Base-by-base conservation (phyloP, 2,329 filamentous ascomycete genomes). In the Talaromyces sp. region DNA sequence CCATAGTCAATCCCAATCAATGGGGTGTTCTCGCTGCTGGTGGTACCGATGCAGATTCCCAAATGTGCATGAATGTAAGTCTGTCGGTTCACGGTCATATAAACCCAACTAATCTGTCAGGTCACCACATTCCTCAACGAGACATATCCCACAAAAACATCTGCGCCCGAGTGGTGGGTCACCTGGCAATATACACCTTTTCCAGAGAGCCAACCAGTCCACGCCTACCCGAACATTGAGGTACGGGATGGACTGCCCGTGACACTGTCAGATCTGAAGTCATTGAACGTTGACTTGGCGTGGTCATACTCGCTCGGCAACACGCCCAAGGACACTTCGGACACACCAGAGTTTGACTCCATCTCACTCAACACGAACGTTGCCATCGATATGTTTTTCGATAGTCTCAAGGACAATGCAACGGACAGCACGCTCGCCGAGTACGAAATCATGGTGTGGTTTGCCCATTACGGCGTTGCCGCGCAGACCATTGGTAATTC, bases 391-490 rank as follows among this genome's bases (percentile, higher is more conserved):
- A 84, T 87, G 80, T 87, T 86, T 74, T 74, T 86, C 63, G 84
- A 86, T 68, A 71, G 69, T 29, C 78, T 84, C 71, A 71, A 78
- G 63, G 70, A 68, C 0, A 78, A 72, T 0, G 75, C 85, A 0
- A 66, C 72, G 51, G 72, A 81, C 72, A 82, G 78, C 49, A 72
- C 72, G 2, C 25, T 68, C 6, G 75, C 79, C 36, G 69, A 70
- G 22, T 83, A 80, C 74, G 85, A 87, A 76, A 77, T 87, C 74
- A 86, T 86, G 84, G 79, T 87, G 40, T 86, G 83, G 84, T 80
- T 87, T 67, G 84, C 79, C 2, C 74, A 76, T 3, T 81, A 82
- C 56, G 84, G 84, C 2, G 17, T 73, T 1, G 74, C 80, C 1
- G 80, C 84, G 0, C 79, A 84, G 67, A 82, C 84, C 29, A 79